Base-by-base conservation (phyloP, 192 early-diverging fungal genomes). In the Backusella liffmaniae region DNA sequence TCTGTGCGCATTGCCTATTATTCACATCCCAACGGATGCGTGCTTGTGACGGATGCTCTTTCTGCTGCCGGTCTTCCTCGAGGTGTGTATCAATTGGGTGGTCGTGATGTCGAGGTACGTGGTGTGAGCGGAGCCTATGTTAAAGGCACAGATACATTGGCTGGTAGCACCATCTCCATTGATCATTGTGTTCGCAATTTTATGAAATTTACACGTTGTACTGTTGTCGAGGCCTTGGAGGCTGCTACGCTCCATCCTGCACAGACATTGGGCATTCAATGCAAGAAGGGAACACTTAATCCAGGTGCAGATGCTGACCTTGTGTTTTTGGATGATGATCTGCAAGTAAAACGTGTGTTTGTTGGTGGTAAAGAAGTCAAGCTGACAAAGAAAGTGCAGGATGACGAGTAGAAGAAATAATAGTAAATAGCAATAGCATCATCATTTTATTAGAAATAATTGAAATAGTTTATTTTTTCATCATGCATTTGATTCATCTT, bases 41-140 rank as follows among this genome's bases (percentile, higher is more conserved):
- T 95, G 74, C 84, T 96, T 18, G 92, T 96, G 18, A 94, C 94
- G 1, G 93, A 96, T 75, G 93, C 93, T 36, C 89, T 96, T 86
- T 87, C 90, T 5, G 94, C 93, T 16, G 89, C 88, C 82, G 91
- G 92, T 18, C 80, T 96, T 32, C 87, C 91, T 15, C 82, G 86
- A 26, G 93, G 92, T 26, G 76, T 77, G n/a, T 94, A 94, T 82
- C 88, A 86, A 30, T 84, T 94, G 3, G 82, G 82, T 23, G 82
- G 82, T 21, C 46, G 62, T 21, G 79, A 80, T 41, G 49, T 83
- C 0, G 73, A 75, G 26, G 76, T 83, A 0, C 70, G 73, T 44
- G 69, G 73, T 9, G 53, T 34, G 49, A 90, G 89, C 36, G 86
- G 86, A 12, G 93, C 90, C 9, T 92, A 93, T 73, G 88, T 96